phyloP scores from a whole-genome alignment of 768 basidiomycete genomes.

The Panus rudis region DNA sequence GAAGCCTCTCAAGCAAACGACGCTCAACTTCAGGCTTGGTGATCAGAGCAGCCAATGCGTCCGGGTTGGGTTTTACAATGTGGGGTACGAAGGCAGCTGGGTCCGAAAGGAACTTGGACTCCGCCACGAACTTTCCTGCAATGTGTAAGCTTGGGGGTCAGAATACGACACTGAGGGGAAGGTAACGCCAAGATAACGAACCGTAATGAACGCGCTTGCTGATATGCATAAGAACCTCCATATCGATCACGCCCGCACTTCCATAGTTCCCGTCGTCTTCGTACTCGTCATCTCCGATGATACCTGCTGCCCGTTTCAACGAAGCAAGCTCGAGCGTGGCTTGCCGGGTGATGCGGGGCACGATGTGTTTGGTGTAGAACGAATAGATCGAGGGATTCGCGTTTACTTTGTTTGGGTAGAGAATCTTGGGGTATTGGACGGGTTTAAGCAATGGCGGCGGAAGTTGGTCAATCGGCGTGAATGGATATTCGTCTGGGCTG shows the following conservation, averaged over 20 bases:
- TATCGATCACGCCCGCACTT: constrained; percentile 87
- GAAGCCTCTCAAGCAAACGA: constrained; percentile 72
- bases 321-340: constrained; percentile 63
- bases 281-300: constrained; percentile 58
- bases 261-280: constrained; percentile 99
- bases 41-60: constrained; percentile 78
- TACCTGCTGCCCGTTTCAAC: constrained; percentile 59
- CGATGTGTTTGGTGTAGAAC: constrained; percentile 85
- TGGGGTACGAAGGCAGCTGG: constrained; percentile 90
- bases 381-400: constrained; percentile 80
- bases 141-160: not conserved
- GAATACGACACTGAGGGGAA: not conserved
- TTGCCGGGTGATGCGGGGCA: constrained; percentile 78
- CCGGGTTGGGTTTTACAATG: constrained; percentile 72
- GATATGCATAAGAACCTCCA: constrained; percentile 96
- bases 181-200: constrained; percentile 27
- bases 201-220: constrained; percentile 98
- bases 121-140: constrained; percentile 96
- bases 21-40: constrained; percentile 97
- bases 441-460: constrained; percentile 77
- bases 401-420: constrained; percentile 77
- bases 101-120: constrained; percentile 87
- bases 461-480: constrained; percentile 61
- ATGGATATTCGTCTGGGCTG: constrained; percentile 98
- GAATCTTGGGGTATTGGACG: constrained; percentile 65